phyloP scores from a whole-genome alignment of 805 yeast species.

The Metschnikowia kunwiensis region DNA sequence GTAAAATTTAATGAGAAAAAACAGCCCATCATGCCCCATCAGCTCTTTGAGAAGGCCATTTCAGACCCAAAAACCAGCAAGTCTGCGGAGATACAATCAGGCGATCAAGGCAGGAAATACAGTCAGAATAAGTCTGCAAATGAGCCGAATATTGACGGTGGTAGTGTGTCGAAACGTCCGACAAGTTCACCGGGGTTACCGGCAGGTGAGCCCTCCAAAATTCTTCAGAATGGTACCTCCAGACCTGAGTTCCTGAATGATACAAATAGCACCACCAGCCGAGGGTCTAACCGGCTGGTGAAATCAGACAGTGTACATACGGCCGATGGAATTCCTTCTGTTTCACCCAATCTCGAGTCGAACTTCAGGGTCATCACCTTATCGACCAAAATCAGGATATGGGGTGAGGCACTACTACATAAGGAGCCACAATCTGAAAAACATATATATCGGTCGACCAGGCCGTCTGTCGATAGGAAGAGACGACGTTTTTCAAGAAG shows the following conservation, averaged over 20 bases:
- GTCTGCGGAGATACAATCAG: too few relatives aligned
- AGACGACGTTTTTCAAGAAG: slow-evolving; percentile 10
- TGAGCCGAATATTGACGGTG: not conserved
- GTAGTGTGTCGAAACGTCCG: too few relatives aligned
- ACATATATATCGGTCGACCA: slow-evolving; percentile 15
- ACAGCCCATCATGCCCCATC: slow-evolving; percentile 34
- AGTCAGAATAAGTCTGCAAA: not conserved
- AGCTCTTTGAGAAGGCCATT: slow-evolving; percentile 31
- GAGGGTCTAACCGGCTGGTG: not conserved
- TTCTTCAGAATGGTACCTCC: not conserved
- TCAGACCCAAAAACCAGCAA: slow-evolving; percentile 2
- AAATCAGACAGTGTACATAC: not conserved
- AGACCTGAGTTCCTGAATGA: not conserved
- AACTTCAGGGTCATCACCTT: slow-evolving; percentile 22
- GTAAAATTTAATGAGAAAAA: slow-evolving; percentile 30
- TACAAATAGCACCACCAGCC: not conserved
- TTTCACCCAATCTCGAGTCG: slow-evolving; percentile 18
- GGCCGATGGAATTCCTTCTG: not conserved
- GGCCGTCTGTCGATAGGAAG: slow-evolving; percentile 7
- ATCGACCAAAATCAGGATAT: slow-evolving; percentile 19
- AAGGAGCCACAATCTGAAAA: slow-evolving; percentile 15
- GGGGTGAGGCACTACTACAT: slow-evolving; percentile 19
- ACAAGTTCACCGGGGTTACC: too few relatives aligned
- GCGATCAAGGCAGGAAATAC: not conserved
- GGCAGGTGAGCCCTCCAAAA: not conserved